Conservation (phyloP, 139 green algal genomes). For the Monoraphidium neglectum region DNA sequence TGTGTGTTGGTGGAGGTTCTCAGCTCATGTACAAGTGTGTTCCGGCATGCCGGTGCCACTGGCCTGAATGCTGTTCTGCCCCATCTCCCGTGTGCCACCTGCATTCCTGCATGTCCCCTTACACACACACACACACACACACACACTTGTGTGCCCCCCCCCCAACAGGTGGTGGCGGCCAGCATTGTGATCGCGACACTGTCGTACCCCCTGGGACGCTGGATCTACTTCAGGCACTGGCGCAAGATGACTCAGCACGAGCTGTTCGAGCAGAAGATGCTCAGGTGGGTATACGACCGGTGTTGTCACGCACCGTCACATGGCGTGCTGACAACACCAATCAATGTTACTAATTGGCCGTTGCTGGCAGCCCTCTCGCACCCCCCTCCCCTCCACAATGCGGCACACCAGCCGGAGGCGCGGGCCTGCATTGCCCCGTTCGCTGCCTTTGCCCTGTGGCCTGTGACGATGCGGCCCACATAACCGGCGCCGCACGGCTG, state of each 20-base stretch:
- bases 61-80: too few relatives aligned
- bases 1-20: too few relatives aligned
- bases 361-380: not conserved
- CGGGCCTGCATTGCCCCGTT: too few relatives aligned
- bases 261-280: conserved; percentile 36
- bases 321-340: not conserved
- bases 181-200: not conserved
- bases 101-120: too few relatives aligned
- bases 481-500: too few relatives aligned
- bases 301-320: conserved; percentile 12
- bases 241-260: conserved; percentile 26
- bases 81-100: too few relatives aligned
- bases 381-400: not conserved
- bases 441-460: too few relatives aligned
- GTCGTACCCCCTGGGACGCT: conserved; percentile 11
- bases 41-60: too few relatives aligned
- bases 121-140: too few relatives aligned
- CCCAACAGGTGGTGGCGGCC: not conserved
- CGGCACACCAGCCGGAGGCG: too few relatives aligned
- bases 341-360: not conserved
- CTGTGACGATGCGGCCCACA: too few relatives aligned
- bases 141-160: not conserved
- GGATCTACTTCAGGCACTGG: conserved; percentile 31
- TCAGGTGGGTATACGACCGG: conserved; percentile 33
- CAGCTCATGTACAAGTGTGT: too few relatives aligned